These are phyloP conservation scores for Furcasterigmium sp. DNA, from an alignment of 2,329 filamentous ascomycete genomes.

Conservation along the genomic window DNA sequence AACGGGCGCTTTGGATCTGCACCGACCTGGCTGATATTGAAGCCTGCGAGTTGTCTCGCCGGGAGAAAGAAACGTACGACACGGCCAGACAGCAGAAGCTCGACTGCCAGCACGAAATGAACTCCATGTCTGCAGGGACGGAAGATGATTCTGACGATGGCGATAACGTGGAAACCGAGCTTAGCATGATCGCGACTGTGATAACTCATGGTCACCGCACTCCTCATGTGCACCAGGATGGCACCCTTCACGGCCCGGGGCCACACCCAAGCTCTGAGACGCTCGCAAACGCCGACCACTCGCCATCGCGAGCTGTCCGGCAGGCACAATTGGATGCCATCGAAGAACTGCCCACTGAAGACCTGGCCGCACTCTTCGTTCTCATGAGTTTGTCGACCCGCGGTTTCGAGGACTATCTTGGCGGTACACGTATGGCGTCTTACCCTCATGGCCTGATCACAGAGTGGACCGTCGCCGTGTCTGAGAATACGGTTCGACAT, in stretches of 20 bases:
- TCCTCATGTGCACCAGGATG: conserved; percentile 9
- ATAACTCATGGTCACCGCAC: conserved; percentile 6
- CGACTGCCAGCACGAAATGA: too few species aligned
- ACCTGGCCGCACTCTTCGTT: conserved; percentile 8
- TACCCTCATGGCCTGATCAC: neutral
- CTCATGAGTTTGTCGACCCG: conserved; percentile 8
- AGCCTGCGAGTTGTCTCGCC: neutral
- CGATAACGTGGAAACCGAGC: neutral
- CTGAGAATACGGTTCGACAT: conserved; percentile 10
- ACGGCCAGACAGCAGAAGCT: too few species aligned
- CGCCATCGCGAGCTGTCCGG: conserved; percentile 5
- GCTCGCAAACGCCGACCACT: neutral
- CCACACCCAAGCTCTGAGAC: neutral
- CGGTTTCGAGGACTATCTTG: conserved; percentile 5
- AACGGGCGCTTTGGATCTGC: conserved; percentile 9
- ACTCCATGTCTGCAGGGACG: neutral
- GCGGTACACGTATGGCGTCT: neutral
- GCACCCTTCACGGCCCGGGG: conserved; percentile 5
- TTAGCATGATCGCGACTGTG: neutral
- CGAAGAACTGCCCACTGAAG: neutral
- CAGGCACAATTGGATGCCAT: conserved; percentile 7
- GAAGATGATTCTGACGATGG: too few species aligned
- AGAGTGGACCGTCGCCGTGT: conserved; percentile 10
- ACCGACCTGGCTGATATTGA: conserved; percentile 10
- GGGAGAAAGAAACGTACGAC: neutral